Base-by-base conservation (phyloP, 441 rosid species). In the Jatropha podagrica region DNA sequence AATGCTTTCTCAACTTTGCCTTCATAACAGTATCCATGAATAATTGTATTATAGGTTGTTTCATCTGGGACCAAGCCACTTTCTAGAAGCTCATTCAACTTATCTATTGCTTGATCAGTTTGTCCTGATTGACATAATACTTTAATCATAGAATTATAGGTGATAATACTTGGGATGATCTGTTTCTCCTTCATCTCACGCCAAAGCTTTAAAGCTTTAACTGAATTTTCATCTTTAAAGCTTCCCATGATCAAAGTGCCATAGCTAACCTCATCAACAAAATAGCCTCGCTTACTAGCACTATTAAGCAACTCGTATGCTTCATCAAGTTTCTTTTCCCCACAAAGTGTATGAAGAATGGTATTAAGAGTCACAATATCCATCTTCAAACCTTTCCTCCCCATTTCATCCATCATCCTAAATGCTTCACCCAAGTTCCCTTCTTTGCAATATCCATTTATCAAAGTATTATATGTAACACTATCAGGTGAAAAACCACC, bases 1-100 rank as follows among this genome's bases (percentile, higher is more conserved):
- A 95, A 92, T 2, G 96, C 99, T 81, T 93, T 89, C 78, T 89
- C 95, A 76, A 91, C 84, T 14, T 79, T 78, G 60, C 92, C 89
- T 79, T 90, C 93, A 78, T 79, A 81, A 80, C 92, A 93, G 79
- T 86, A 91, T 56, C 97, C 96, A 17, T 81, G 89, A 76, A 93
- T 85, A 76, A 93, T 87, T 5, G 98, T 86, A 74, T 91, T 93
- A 74, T 84, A 89, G 0, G 97, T 93, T 69, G 76, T 84, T 65
- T 86, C 96, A 78, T 89, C 83, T 11, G 94, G 93, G 71, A 89
- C 75, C 79, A 91, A 71, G 80, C 93, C 93, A 76, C 72, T 85
- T 79, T 68, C 80, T 55, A 87, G 80, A 82, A 95, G 92, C 85
- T 95, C 97, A 81, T 86, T 84, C 83, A 93, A 77, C 85, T 82